These are phyloP conservation scores for Suhomyces sp. DNA, from an alignment of 805 yeast species.

Conservation along the genomic window DNA sequence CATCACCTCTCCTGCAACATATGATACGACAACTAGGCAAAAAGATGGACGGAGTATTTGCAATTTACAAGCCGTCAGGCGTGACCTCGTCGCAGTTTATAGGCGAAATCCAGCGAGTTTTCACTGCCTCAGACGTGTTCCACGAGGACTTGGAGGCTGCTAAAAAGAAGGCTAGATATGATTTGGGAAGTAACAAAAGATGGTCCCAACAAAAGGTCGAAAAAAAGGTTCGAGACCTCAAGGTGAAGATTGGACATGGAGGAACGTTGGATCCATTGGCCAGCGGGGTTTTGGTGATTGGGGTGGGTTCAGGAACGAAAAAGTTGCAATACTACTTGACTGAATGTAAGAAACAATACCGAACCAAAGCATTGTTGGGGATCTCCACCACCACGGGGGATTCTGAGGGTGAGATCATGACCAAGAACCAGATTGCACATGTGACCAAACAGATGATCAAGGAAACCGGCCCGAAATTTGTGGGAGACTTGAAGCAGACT, in stretches of 20 bases:
- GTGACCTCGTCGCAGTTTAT: constrained; percentile 76
- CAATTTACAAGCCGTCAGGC: constrained; percentile 87
- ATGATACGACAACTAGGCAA: constrained; percentile 15
- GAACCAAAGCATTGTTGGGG: constrained; percentile 83
- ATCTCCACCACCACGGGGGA: constrained; percentile 93
- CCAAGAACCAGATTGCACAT: constrained; percentile 56
- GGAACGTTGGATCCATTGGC: constrained; percentile 97
- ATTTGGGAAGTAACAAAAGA: constrained; percentile 36
- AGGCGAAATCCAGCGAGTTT: constrained; percentile 58
- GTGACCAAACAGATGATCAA: constrained; percentile 53
- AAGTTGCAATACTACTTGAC: constrained; percentile 67
- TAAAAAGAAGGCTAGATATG: constrained; percentile 44
- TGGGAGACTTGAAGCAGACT: constrained; percentile 81
- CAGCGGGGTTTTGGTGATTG: constrained; percentile 88
- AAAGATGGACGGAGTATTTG: constrained; percentile 87
- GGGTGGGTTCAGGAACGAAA: constrained; percentile 92
- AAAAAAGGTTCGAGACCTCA: constrained; percentile 50
- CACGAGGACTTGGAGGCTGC: constrained; percentile 51
- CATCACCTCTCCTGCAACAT: not conserved
- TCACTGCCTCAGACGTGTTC: constrained; percentile 61
- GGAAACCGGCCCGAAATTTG: constrained; percentile 57
- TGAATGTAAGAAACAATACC: constrained; percentile 76
- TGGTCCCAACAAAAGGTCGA: constrained; percentile 49
- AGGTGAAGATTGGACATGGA: constrained; percentile 95
- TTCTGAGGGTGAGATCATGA: constrained; percentile 77